These are phyloP conservation scores for Crepidotus variabilis DNA, from an alignment of 768 basidiomycete genomes.

Conservation along the genomic window DNA sequence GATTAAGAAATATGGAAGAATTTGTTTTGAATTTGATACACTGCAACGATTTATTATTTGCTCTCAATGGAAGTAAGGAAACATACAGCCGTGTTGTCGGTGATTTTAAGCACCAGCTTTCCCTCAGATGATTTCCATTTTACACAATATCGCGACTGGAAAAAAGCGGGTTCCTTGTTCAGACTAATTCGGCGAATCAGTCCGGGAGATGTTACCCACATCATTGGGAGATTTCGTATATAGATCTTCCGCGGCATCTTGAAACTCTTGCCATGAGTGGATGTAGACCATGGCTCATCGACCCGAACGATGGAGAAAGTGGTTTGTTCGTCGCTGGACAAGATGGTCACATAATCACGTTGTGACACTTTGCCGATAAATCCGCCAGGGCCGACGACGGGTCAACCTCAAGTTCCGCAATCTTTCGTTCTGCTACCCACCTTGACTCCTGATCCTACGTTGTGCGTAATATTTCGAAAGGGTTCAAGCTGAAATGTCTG, in stretches of 20 bases:
- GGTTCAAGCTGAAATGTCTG: conserved; percentile 14
- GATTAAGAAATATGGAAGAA: conserved; percentile 92
- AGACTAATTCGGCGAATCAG: background rate
- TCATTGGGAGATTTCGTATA: conserved; percentile 77
- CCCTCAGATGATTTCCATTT: conserved; percentile 89
- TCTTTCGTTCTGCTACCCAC: conserved; percentile 5
- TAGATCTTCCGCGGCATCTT: conserved; percentile 84
- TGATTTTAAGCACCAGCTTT: conserved; percentile 90
- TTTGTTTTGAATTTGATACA: conserved; percentile 96
- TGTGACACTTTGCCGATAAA: conserved; percentile 7
- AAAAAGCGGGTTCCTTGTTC: background rate
- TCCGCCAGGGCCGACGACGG: conserved; percentile 13
- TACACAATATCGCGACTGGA: conserved; percentile 82
- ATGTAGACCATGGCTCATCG: conserved; percentile 82
- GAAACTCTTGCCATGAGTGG: conserved; percentile 85
- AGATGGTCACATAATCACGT: background rate
- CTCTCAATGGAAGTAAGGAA: background rate
- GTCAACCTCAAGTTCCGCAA: conserved; percentile 5
- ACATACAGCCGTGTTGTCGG: conserved; percentile 84
- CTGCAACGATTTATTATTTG: conserved; percentile 34
- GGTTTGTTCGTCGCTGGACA: background rate
- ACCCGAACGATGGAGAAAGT: conserved; percentile 12
- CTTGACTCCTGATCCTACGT: background rate
- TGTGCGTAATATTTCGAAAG: background rate
- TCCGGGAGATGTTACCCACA: conserved; percentile 38